Evolutionary conservation across 2,329 filamentous ascomycete genomes (phyloP), one percentile per base, ranked within the genome.

Genomic region (Coleophoma eucalyptorum): DNA sequence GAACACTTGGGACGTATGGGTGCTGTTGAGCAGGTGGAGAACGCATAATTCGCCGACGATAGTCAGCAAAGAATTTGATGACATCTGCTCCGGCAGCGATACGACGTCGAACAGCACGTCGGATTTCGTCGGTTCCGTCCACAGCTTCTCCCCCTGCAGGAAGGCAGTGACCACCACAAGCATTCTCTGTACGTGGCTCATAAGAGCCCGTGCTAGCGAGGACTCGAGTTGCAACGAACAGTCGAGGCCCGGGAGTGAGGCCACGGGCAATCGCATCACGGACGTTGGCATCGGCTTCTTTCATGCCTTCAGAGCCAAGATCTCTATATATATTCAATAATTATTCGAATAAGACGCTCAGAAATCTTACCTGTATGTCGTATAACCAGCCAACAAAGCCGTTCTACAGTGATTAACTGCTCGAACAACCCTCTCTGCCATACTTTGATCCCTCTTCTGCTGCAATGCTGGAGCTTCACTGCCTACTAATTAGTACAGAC

Each of bases 391-490:
- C 18, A 77, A 64, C 10, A 84, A 67, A 1, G 77, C 79, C 0
- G 71, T 69, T 42, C 74, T 75, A 53, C 72, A 72, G 54, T 81
- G 75, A 52, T 80, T 78, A 7, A 75, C 74, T 0, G 76, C 75
- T 16, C 80, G 75, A 44, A 84, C 72, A 20, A 75, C 70, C 19
- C 79, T 69, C 58, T 84, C 80, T 7, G 80, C 72, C n/a, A 78
- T 63, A 50, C 76, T 78, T 57, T 83, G 78, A 54, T 83, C 78
- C 34, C 79, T 75, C 64, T 81, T 77, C 59, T 84, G 80, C 37
- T 75, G 62, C 4, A 69, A 53, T 5, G 69, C 62, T 5, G 66
- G 53, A 8, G 69, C 67, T 50, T 76, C 73, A 41, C 68, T 68
- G 55, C 34, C 4, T n/a, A 35, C 26, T 20, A 44, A 48, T 51